These are phyloP conservation scores for Castanea mollissima DNA, from an alignment of 306 rosid species.

Conservation along the genomic window DNA sequence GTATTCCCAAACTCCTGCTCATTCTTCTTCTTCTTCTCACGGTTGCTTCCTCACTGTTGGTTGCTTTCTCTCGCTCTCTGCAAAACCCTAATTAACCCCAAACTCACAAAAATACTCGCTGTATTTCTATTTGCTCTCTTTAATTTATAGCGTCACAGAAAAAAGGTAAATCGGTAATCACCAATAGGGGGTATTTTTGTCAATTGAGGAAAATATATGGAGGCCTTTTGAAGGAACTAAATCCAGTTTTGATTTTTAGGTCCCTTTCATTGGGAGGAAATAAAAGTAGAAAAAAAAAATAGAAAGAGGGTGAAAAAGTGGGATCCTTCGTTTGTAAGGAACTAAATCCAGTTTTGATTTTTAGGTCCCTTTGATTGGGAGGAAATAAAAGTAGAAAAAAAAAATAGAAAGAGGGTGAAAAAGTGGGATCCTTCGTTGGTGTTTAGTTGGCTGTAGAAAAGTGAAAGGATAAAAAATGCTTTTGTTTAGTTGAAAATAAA, in stretches of 20 bases:
- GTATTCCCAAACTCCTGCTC: slow-evolving; percentile 98
- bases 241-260: too few species aligned
- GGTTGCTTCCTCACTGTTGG: background rate
- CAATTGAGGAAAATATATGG: background rate
- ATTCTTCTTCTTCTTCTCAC: slow-evolving; percentile 25
- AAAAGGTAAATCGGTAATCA: background rate
- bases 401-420: too few species aligned
- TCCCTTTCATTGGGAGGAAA: accelerated
- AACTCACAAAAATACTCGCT: background rate
- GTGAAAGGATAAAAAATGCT: accelerated
- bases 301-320: too few species aligned
- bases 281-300: accelerated
- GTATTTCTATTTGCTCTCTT: background rate
- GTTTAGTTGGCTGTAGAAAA: accelerated
- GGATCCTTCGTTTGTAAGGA: too few species aligned
- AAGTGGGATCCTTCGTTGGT: too few species aligned
- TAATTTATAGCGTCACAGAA: background rate
- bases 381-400: accelerated
- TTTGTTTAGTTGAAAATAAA: too few species aligned
- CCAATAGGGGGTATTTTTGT: background rate
- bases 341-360: too few species aligned
- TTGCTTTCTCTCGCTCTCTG: background rate
- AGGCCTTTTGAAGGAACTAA: background rate
- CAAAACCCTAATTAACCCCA: slow-evolving; percentile 44
- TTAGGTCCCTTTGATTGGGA: too few species aligned